Percentiles rank a stretch among this genome's conserved stretches.
Conservation (phyloP, 2,329 filamentous ascomycete species). For the Trichophaea hybrida region DNA sequence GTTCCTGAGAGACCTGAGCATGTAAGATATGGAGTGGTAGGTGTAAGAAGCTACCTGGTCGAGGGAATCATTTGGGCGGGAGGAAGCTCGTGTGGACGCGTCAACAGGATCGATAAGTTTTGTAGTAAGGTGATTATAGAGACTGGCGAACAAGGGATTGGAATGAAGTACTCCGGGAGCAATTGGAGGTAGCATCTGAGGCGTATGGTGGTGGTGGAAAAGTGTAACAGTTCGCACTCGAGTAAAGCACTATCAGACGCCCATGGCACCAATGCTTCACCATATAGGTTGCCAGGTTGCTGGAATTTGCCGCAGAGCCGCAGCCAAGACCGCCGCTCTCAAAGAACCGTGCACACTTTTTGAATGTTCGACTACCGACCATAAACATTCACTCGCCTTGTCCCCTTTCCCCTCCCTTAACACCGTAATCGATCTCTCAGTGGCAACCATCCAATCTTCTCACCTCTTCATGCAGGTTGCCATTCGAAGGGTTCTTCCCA, state of each 20-base stretch:
- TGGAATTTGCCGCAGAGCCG: too few relatives aligned
- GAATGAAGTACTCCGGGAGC: conserved; percentile 20
- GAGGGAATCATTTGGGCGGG: conserved; percentile 18
- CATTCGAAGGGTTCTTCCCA: conserved; percentile 6
- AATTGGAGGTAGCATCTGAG: conserved; percentile 25
- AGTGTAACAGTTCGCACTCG: too few relatives aligned
- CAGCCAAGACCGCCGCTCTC: too few relatives aligned
- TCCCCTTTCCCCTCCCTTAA: too few relatives aligned
- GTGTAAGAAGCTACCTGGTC: conserved; percentile 13
- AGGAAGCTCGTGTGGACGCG: conserved; percentile 18
- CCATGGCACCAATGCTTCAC: too few relatives aligned
- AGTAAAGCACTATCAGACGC: too few relatives aligned
- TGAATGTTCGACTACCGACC: too few relatives aligned
- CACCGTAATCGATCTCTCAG: background rate
- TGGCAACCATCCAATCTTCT: background rate
- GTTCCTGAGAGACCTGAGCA: conserved; percentile 7
- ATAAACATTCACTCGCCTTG: too few relatives aligned
- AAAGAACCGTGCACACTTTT: too few relatives aligned
- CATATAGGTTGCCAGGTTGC: too few relatives aligned
- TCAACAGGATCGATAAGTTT: conserved; percentile 24
- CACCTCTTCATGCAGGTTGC: conserved; percentile 2
- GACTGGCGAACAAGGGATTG: conserved; percentile 25
- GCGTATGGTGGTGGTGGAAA: background rate
- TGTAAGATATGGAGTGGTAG: background rate
- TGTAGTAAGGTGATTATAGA: conserved; percentile 24